Base-by-base conservation (phyloP, 345 rosid species). In the Cardamine resedifolia region DNA sequence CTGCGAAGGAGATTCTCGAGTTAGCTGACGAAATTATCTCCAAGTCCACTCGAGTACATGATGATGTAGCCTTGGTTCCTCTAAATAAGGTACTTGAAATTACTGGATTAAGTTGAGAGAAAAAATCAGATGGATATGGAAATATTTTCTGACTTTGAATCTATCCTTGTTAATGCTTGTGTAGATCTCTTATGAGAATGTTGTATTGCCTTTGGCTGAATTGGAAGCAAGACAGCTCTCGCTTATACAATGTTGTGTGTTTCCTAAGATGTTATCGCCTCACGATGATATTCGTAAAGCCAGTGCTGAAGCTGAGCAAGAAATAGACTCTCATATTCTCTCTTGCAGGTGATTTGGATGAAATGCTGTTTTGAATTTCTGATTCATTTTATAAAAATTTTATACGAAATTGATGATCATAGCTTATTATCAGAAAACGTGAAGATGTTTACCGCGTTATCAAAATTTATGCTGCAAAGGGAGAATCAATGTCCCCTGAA, bases 391-490 rank as follows among this genome's bases (percentile, higher is more conserved):
- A 45, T 73, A 16, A 27, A 49, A 41, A 1, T 41, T 55, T 49
- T 18, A 44, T 41, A 34, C 75, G 64, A 27, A 77, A 60, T 28
- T 84, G 76, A 83, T 24, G 41, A 47, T 53, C 27, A 4, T 65
- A 21, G 82, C 81, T 75, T 60, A 79, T 77, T 50, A 80, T 79
- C 83, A 95, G 99, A 64, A 82, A 81, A 52, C 88, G 93, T 19
- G 97, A 89, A 79, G 97, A 95, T 69, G 89, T 95, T 59, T 91
- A 88, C 60, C 88, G 82, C 0, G 89, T 83, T 18, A 78, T 89
- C 49, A 91, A 86, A 75, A 83, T 89, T 66, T 84, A 83, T 69
- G 80, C 89, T 70, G 76, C 83, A 19, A 89, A 82, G 75, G 88
- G 88, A 53, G 93, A 89, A 57, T 69, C 84, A 81, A 78, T 70